Base-by-base conservation (phyloP, 768 basidiomycete genomes). In the Rhodotorula toruloides region DNA sequence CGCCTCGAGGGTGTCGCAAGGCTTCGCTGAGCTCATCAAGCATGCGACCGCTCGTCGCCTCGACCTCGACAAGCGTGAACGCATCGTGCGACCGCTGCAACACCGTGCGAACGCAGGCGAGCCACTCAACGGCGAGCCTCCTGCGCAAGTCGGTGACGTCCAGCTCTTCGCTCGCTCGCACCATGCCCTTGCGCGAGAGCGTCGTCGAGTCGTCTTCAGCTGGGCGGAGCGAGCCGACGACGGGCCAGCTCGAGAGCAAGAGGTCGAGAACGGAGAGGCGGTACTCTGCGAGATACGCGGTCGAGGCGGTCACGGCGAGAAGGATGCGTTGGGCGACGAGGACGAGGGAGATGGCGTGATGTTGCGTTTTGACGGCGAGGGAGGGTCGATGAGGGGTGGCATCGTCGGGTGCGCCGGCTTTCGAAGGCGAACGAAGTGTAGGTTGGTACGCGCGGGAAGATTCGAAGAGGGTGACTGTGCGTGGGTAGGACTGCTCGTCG, bases 191-290 rank as follows among this genome's bases (percentile, higher is more conserved):
- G 34, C 34, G 52, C 19, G 52, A 37, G 13, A 32, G 31, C 13
- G 11, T 9, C 8, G 46, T n/a, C 52, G 39, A 1, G 4, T 11
- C 12, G 47, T 2, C 31, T 13, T 58, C 60, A 27, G n/a, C 0
- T 1, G 48, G 19, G 32, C 40, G 17, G n/a, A 63, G 47, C 2
- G 61, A 25, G 5, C 31, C 17, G 0, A 53, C 39, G 1, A 42
- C 12, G 2, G 70, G 70, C 70, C 70, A 72, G n/a, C 37, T 56
- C 12, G 54, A 47, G 43, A 44, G 22, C 22, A 72, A 17, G 32
- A 68, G 47, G 22, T 61, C 47, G 52, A 54, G 22, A 19, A 68
- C 53, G 47, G 37, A 2, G 0, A 60, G 59, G 17, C 56, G 47
- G 25, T 59, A 63, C n/a, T 62, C 63, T 14, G 56, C 39, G 52